phyloP scores from a whole-genome alignment of 331 rosid species.

The Phaseolus coccineus region DNA sequence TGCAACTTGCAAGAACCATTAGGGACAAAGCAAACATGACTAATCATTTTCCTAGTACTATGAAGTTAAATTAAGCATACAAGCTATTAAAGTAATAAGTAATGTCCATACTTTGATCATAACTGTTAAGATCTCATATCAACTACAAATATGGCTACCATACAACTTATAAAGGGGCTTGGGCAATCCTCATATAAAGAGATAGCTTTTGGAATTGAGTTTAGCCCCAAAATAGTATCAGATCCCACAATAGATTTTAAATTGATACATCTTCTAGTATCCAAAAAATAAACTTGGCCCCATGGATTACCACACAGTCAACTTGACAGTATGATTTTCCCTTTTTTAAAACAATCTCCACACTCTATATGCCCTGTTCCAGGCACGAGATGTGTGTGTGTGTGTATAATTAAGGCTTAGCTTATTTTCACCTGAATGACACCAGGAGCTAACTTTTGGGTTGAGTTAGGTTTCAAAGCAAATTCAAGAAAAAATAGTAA shows the following conservation, averaged over 20 bases:
- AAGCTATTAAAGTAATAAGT: slow-evolving; percentile 25
- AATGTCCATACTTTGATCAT: slow-evolving; percentile 14
- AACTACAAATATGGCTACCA: background rate
- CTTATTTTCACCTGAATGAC: background rate
- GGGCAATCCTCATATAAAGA: background rate
- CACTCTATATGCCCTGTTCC: background rate
- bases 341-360: background rate
- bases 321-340: background rate
- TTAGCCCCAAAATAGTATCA: background rate
- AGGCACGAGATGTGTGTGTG: too few species aligned
- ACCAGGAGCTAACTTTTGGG: background rate
- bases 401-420: too few species aligned
- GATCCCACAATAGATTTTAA: background rate
- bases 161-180: background rate
- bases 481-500: slow-evolving; percentile 6
- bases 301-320: background rate
- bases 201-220: background rate
- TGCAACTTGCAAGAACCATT: background rate
- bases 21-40: background rate
- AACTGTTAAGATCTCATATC: background rate
- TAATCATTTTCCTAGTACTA: slow-evolving; percentile 12
- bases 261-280: background rate
- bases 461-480: background rate
- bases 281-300: background rate
- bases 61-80: background rate